phyloP scores from a whole-genome alignment of 306 rosid genomes.

The Rubus idaeus region DNA sequence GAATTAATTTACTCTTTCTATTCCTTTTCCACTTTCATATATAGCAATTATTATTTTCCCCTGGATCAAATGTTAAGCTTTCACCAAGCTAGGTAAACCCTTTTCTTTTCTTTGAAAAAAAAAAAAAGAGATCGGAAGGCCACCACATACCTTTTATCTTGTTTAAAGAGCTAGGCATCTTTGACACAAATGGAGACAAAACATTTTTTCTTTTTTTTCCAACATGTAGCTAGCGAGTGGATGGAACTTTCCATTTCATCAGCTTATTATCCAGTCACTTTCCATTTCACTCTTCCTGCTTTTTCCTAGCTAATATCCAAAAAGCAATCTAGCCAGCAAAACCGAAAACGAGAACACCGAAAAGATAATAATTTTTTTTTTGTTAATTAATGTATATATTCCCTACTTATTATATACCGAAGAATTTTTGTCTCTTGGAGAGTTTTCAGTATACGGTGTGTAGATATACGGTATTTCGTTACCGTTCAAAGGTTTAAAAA shows the following conservation, averaged over 20 bases:
- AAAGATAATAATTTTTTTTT: no score
- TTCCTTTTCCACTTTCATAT: neutral
- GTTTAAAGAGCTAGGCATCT: slow-evolving; percentile 8
- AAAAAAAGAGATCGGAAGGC: neutral
- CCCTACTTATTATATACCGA: no score
- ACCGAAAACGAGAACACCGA: neutral
- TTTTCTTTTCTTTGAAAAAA: neutral
- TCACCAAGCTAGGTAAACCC: slow-evolving; percentile 7
- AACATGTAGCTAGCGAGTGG: neutral
- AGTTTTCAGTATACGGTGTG: no score
- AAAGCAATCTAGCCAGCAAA: no score
- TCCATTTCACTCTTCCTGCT: no score
- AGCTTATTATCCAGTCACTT: neutral
- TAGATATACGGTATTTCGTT: no score
- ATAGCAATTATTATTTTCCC: neutral
- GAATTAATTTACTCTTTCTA: neutral
- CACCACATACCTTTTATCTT: neutral
- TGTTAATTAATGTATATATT: no score
- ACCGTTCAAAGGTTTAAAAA: no score
- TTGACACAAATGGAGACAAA: slow-evolving; percentile 12
- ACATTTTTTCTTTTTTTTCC: neutral
- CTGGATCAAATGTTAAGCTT: neutral
- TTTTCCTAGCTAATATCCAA: no score
- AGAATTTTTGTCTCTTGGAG: no score
- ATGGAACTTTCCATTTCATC: slow-evolving; percentile 5